These are phyloP conservation scores for Coffea eugenioides DNA, from an alignment of 257 asterid species.

Conservation along the genomic window DNA sequence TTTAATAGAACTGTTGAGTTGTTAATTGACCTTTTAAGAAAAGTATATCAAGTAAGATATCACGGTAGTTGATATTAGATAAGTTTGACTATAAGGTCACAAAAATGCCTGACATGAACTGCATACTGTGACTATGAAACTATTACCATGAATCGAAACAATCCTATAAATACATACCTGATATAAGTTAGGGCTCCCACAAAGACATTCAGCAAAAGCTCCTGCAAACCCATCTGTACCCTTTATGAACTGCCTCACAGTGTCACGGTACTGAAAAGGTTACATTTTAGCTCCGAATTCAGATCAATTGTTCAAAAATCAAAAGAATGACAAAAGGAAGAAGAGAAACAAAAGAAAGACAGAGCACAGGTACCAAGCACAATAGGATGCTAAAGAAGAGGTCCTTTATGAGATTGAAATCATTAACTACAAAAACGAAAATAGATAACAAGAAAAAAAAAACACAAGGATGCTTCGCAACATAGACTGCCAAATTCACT, in stretches of 20 bases:
- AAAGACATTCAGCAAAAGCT: constrained; percentile 91
- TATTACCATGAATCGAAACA: not conserved
- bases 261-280: constrained; percentile 79
- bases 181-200: constrained; percentile 95
- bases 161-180: constrained; percentile 54
- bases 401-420: not conserved
- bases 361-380: not conserved
- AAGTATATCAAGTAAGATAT: not conserved
- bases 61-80: not conserved
- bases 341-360: not conserved
- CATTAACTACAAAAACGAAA: not conserved
- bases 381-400: not conserved
- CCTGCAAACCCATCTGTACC: constrained; percentile 98
- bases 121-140: constrained; percentile 5
- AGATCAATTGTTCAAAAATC: constrained; percentile 2
- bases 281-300: not conserved
- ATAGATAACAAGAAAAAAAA: not conserved
- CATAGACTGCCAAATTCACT: not conserved
- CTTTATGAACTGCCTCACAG: constrained; percentile 86
- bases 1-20: not conserved
- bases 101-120: not conserved
- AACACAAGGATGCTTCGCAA: not conserved
- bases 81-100: not conserved
- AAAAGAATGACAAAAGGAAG: constrained; percentile 1
- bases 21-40: not conserved